These are phyloP conservation scores for Naumovozyma castellii DNA, from an alignment of 805 yeast genomes.

Conservation along the genomic window DNA sequence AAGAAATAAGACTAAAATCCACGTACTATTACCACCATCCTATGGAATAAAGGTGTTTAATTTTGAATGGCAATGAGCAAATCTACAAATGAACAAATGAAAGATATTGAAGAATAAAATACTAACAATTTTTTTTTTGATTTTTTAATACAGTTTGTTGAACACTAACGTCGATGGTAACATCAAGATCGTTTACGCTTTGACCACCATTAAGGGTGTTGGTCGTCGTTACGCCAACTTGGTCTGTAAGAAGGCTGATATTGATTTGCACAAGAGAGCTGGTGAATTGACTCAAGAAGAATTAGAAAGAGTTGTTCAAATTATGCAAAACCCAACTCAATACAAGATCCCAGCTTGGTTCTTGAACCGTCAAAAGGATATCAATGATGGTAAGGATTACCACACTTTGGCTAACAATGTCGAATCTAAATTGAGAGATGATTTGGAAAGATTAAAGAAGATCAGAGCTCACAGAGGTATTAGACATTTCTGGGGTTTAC, in stretches of 20 bases:
- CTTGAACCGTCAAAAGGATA: conserved; percentile 98
- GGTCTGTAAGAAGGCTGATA: conserved; percentile 99
- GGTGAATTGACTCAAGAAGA: conserved; percentile 99
- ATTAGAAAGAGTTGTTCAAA: conserved; percentile 98
- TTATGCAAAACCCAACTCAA: conserved; percentile 99
- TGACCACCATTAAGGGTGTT: conserved; percentile 99
- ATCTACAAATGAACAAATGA: too few relatives aligned
- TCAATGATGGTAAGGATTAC: conserved; percentile 97
- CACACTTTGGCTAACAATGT: conserved; percentile 98
- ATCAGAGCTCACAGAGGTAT: conserved; percentile 99
- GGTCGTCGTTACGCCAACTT: conserved; percentile 99
- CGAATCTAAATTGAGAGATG: conserved; percentile 99
- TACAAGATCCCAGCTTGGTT: conserved; percentile 99
- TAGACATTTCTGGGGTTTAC: conserved; percentile 99
- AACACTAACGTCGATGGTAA: conserved; percentile 99
- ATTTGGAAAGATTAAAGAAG: conserved; percentile 98
- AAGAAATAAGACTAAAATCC: too few relatives aligned
- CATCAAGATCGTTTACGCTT: conserved; percentile 99
- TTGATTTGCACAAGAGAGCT: conserved; percentile 96
- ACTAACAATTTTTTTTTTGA: conserved; percentile 1
- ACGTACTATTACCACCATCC: too few relatives aligned
- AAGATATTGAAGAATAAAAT: not conserved
- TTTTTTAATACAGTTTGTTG: conserved; percentile 66
- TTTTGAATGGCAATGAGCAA: too few relatives aligned
- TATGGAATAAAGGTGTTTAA: too few relatives aligned